Conservation (phyloP, 2,329 filamentous ascomycete species). For the Hypoxylon rubiginosum region DNA sequence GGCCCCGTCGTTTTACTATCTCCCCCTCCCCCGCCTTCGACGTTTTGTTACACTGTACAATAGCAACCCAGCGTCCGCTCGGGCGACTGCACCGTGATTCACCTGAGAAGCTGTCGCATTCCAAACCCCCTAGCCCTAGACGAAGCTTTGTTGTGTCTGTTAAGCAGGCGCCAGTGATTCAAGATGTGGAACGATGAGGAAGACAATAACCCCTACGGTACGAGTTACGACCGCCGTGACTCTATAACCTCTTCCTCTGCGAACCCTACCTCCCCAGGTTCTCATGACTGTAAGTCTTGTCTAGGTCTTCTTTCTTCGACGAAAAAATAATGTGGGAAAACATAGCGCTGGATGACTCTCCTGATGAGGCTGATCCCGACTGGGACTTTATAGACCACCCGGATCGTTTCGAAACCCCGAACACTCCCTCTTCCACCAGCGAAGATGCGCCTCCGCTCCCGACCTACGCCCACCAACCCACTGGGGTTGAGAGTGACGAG, state of each 20-base stretch:
- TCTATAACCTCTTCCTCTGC: constrained; percentile 77
- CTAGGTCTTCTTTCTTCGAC: constrained; percentile 30
- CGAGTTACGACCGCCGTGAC: constrained; percentile 89
- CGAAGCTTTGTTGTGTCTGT: constrained; percentile 29
- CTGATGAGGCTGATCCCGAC: constrained; percentile 59
- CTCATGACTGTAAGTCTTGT: constrained; percentile 68
- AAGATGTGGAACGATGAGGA: constrained; percentile 97
- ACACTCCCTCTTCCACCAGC: constrained; percentile 79
- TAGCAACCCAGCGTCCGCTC: constrained; percentile 23
- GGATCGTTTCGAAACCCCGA: constrained; percentile 73
- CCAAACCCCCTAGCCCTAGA: constrained; percentile 20
- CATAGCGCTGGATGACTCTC: constrained; percentile 54
- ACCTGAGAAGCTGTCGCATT: constrained; percentile 11
- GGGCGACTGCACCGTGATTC: constrained; percentile 31
- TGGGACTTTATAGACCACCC: constrained; percentile 61
- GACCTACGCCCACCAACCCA: constrained; percentile 52
- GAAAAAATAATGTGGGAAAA: constrained; percentile 55
- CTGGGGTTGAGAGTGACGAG: constrained; percentile 63
- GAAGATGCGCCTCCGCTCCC: constrained; percentile 68
- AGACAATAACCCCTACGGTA: constrained; percentile 96
- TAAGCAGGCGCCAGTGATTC: constrained; percentile 36
- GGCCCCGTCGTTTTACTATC: constrained; percentile 20
- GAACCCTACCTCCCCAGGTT: constrained; percentile 73
- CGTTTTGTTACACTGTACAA: constrained; percentile 21
- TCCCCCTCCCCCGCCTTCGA: constrained; percentile 48